Conservation (phyloP, 352 stramenopile genomes). For the Pilasporangium apinafurcum region DNA sequence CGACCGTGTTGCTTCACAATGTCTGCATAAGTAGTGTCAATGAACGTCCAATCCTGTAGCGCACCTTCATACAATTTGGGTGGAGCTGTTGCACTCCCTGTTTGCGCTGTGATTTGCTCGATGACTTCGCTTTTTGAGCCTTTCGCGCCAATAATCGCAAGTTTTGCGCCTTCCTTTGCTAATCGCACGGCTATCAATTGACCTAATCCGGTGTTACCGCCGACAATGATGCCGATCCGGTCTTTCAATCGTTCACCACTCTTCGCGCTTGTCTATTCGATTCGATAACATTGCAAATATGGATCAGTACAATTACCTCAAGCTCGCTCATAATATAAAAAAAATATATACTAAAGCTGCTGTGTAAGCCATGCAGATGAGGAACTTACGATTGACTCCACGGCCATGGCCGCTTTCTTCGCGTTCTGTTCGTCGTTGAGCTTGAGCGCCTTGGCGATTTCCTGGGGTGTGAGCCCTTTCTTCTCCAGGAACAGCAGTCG, state of each 20-base stretch:
- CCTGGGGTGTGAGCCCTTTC: conserved; percentile 61
- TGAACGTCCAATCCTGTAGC: conserved; percentile 40
- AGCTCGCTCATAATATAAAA: neutral
- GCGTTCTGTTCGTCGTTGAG: conserved; percentile 62
- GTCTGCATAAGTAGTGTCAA: conserved; percentile 32
- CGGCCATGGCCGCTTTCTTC: conserved; percentile 32
- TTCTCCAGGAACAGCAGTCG: conserved; percentile 69
- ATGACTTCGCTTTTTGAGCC: conserved; percentile 25
- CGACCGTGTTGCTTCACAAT: conserved; percentile 41
- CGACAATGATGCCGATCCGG: conserved; percentile 55
- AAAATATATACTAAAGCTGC: neutral
- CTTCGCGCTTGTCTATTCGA: conserved; percentile 48
- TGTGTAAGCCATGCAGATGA: neutral
- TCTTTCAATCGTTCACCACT: conserved; percentile 44
- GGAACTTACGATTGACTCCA: conserved; percentile 51
- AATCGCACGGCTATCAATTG: conserved; percentile 56
- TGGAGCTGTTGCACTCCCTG: conserved; percentile 5
- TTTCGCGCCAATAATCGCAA: conserved; percentile 40
- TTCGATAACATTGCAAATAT: neutral
- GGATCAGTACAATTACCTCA: neutral
- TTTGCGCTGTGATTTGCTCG: conserved; percentile 25
- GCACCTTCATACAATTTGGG: conserved; percentile 38
- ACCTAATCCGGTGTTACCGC: conserved; percentile 48
- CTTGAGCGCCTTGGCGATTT: conserved; percentile 62
- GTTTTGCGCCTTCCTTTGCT: conserved; percentile 53